Base-by-base conservation (phyloP, 495 filamentous ascomycete genomes). In the Trichoderma gamsii region DNA sequence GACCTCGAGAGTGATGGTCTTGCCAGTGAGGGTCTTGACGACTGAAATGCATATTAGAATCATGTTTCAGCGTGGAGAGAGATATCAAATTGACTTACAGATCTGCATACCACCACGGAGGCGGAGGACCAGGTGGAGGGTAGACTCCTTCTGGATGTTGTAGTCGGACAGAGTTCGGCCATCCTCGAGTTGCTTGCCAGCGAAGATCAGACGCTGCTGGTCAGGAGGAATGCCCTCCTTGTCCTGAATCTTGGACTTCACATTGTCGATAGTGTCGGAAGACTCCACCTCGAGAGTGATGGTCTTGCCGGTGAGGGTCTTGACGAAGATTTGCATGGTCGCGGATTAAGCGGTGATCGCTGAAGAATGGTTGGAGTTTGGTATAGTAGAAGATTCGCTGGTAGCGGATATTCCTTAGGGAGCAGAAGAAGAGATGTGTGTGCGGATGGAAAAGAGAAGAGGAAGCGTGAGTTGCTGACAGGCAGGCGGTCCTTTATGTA, bases 31-130 rank as follows among this genome's bases (percentile, higher is more conserved):
- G 72, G 90, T 92, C 85, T 93, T 93, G 75, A 92, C 90, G 78
- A 93, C 71, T 66, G 43, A 32, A 16, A 23, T 0, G 7, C 4
- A 29, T 74, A 74, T 75, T 70, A 74, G 70, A 18, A 72, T 32
- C 25, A 29, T 65, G 67, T 13, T 23, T 35, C 43, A 15, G 2
- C 46, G 56, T 29, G 38, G 35, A 59, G 38, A 64, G 59, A 52
- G 1, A 16, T 27, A 35, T 16, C 13, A 32, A 18, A 46, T 69
- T 29, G 68, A 85, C 87, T 78, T 87, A 89, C 87, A 96, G 77
- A 98, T 97, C 79, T 98, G 94, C 94, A 98, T 98, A 77, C 94
- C 94, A 81, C 94, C 94, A 83, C 94, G 95, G 13, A 98, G 92
- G 82, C 94, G 95, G 65, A 98, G 93, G 69, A 98, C 94, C 32